Evolutionary conservation across 2,329 filamentous ascomycete genomes (phyloP).

Genomic region (Neofusicoccum ribis): DNA sequence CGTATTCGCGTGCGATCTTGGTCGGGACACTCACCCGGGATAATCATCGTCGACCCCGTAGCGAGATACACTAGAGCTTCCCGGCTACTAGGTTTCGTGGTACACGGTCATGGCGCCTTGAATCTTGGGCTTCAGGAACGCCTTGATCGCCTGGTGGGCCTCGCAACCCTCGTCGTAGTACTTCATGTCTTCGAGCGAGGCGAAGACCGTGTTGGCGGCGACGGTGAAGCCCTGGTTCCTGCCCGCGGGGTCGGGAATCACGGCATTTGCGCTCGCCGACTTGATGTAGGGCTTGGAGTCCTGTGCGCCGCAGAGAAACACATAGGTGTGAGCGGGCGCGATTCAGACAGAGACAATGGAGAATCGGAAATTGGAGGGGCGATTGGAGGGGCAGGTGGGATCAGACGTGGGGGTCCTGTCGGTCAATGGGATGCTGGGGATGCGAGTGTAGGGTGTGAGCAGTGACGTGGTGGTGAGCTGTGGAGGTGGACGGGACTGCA

Average conservation of each 20-base stretch:
- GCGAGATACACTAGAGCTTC: too few relatives aligned
- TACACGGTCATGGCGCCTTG: constrained; percentile 23
- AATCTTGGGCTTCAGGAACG: constrained; percentile 30
- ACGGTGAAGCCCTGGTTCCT: constrained; percentile 66
- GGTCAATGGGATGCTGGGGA: not conserved
- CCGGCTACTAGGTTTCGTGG: constrained; percentile 12
- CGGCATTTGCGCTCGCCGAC: constrained; percentile 52
- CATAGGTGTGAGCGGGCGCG: not conserved
- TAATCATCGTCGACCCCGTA: not conserved
- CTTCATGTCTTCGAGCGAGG: constrained; percentile 63
- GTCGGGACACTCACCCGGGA: not conserved
- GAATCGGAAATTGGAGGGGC: not conserved
- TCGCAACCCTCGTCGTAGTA: constrained; percentile 63
- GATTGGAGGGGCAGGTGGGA: not conserved
- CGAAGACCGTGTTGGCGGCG: constrained; percentile 61
- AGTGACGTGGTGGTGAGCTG: not conserved
- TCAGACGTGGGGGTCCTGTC: not conserved
- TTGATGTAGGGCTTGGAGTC: constrained; percentile 69
- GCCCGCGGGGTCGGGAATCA: constrained; percentile 49
- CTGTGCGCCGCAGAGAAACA: constrained; percentile 40
- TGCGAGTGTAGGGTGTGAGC: not conserved
- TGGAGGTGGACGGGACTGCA: not conserved
- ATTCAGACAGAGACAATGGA: not conserved
- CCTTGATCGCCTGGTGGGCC: constrained; percentile 52
- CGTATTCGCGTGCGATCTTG: not conserved